Base-by-base conservation (phyloP, 2,329 filamentous ascomycete genomes). In the Fusarium verticillioides region DNA sequence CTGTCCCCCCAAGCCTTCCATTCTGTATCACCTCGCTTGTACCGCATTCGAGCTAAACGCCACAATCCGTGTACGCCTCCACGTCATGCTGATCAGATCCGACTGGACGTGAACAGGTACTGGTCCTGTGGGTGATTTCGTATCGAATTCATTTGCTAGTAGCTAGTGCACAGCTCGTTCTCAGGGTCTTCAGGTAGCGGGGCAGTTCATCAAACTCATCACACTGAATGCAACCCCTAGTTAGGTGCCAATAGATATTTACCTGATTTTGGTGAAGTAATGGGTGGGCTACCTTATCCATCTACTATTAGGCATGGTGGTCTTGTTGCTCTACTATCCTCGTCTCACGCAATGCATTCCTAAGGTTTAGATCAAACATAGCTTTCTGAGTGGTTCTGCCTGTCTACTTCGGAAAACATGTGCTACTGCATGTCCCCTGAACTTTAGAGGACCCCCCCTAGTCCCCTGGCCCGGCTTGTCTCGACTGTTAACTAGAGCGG, bases 161-260 rank as follows among this genome's bases (percentile, higher is more conserved):
- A 47, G 30, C 32, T 66, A 70, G 62, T 70, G 56, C 43, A 66
- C 42, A 34, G 60, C 47, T 70, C 28, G 37, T 60, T 58, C 67
- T 46, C 70, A 66, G 66, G 70, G 60, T 73, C 60, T 60, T 65
- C 60, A 40, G 49, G 46, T 42, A 61, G 70, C 66, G 66, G 70
- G 70, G 66, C 54, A 61, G 50, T 68, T 63, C 32, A 32, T 23
- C 19, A 19, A 47, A 47, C 19, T 34, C 30, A 28, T 74, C 59
- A 64, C 66, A 74, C 28, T 47, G 26, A 13, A 47, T 72, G 58
- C 34, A 56, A 37, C 42, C 28, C 36, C 34, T 28, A 19, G 26
- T 10, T 23, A 19, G 23, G 9, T 34, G 32, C 16, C 11, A 19
- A 9, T 52, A 18, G 9, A 49, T 32, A 13, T 23, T 30, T 28